Base-by-base conservation (phyloP, 2,329 filamentous ascomycete species). In the Fusarium denticulatum region DNA sequence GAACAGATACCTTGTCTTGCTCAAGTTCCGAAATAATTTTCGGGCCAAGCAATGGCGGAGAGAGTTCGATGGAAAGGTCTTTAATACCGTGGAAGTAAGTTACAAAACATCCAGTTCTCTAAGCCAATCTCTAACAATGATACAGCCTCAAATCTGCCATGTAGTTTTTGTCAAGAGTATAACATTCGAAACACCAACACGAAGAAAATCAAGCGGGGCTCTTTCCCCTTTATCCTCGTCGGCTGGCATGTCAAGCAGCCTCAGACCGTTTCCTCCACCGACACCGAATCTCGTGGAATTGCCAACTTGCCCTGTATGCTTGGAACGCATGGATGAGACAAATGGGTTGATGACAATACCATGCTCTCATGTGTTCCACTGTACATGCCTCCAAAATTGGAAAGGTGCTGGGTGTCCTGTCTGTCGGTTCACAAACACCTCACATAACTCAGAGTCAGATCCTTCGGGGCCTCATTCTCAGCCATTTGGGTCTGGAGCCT, bases 291-390 rank as follows among this genome's bases (percentile, higher is more conserved):
- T 98, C 4, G 88, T 97, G 60, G 96, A 99, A 83, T 86, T 99
- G 18, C 96, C 96, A 5, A 98, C 96, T 3, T 99, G 96, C 74
- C 95, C 96, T 0, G 96, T 99, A 15, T 99, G 96, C 75, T 88
- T 99, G 10, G 96, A 99, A 81, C 92, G 96, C 53, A 99, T 99
- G 96, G 96, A 99, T 79, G 96, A 98, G 81, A 98, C 95, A 1
- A 97, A 95, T 0, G 96, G 96, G 1, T 86, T 99, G 6, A 90
- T 99, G 80, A 99, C 96, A 2, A 98, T 98, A 45, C 92, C 97
- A 36, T 99, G 96, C 80, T 96, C 98, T 79, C 96, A 99, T 78
- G 94, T 98, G 58, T 99, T 99, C 80, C 96, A 99, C 81, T 98
- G 96, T 80, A 95, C 92, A 4, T 99, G 96, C 82, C 87, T 99